These are phyloP conservation scores for Plasmodium relictum DNA, from an alignment of 169 alveolate species.

Conservation along the genomic window DNA sequence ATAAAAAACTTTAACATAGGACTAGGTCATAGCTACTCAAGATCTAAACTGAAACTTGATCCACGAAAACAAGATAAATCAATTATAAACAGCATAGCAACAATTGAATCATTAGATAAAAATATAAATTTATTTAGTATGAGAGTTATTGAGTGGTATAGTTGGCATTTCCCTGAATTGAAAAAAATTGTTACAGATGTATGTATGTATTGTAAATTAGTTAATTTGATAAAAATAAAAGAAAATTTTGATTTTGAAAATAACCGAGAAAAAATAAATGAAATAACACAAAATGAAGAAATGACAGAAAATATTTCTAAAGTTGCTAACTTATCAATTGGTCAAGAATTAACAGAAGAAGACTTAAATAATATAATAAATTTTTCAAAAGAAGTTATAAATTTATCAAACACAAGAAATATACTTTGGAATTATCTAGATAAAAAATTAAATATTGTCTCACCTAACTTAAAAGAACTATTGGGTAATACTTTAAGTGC, in stretches of 20 bases:
- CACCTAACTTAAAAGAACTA: constrained; percentile 98
- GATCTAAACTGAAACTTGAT: constrained; percentile 95
- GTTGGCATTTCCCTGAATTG: constrained; percentile 99
- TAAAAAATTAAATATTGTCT: constrained; percentile 94
- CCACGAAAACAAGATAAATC: constrained; percentile 98
- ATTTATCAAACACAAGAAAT: constrained; percentile 91
- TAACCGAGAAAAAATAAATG: constrained; percentile 82
- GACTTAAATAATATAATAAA: constrained; percentile 93
- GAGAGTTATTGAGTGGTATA: constrained; percentile 99
- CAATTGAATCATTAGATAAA: constrained; percentile 96
- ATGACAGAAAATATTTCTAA: constrained; percentile 91
- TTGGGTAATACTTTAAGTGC: constrained; percentile 98
- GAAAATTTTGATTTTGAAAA: constrained; percentile 84
- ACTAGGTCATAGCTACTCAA: constrained; percentile 95
- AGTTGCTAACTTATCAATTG: constrained; percentile 95
- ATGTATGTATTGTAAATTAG: constrained; percentile 93
- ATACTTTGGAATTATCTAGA: constrained; percentile 91
- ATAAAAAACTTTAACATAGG: constrained; percentile 93
- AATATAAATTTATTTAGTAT: constrained; percentile 96
- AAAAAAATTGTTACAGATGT: constrained; percentile 96
- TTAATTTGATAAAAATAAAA: constrained; percentile 88
- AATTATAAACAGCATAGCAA: constrained; percentile 96
- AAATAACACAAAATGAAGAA: constrained; percentile 92
- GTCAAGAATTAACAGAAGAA: constrained; percentile 95
- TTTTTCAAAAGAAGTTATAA: constrained; percentile 94